These are phyloP conservation scores for Crepidotus variabilis DNA, from an alignment of 768 basidiomycete species.

Conservation along the genomic window DNA sequence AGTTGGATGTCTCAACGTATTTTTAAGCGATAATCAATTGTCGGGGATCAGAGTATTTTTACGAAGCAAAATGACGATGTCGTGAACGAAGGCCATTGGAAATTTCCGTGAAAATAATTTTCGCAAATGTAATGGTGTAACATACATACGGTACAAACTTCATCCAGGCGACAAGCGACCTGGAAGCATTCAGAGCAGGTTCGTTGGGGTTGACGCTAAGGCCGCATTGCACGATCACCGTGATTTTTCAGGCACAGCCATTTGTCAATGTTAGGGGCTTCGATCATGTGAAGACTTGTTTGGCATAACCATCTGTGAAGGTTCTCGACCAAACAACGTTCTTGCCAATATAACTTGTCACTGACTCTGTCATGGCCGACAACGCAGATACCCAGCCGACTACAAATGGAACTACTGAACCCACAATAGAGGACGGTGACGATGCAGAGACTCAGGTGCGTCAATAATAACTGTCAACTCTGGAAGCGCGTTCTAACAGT, in stretches of 20 bases:
- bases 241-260: background rate
- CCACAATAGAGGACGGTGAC: conserved; percentile 53
- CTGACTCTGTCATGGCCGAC: conserved; percentile 44
- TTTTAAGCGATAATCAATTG: too few relatives aligned
- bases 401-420: conserved; percentile 30
- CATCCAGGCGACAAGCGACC: background rate
- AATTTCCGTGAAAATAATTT: background rate
- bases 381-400: conserved; percentile 40
- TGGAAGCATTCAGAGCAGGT: too few relatives aligned
- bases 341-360: conserved; percentile 9
- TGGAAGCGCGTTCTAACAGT: conserved; percentile 7
- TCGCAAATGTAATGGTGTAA: background rate
- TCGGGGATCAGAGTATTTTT: background rate
- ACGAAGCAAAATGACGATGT: background rate
- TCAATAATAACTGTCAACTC: background rate
- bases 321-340: conserved; percentile 14
- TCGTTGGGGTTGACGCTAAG: background rate
- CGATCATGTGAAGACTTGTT: conserved; percentile 21
- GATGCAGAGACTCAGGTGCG: conserved; percentile 61
- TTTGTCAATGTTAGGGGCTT: background rate
- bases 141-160: background rate
- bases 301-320: background rate
- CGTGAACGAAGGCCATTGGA: background rate
- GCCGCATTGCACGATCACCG: background rate
- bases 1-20: too few relatives aligned